Percentiles rank a stretch among this genome's conserved stretches.
Conservation (phyloP, 2,329 filamentous ascomycete genomes). For the Fusarium penzigii region DNA sequence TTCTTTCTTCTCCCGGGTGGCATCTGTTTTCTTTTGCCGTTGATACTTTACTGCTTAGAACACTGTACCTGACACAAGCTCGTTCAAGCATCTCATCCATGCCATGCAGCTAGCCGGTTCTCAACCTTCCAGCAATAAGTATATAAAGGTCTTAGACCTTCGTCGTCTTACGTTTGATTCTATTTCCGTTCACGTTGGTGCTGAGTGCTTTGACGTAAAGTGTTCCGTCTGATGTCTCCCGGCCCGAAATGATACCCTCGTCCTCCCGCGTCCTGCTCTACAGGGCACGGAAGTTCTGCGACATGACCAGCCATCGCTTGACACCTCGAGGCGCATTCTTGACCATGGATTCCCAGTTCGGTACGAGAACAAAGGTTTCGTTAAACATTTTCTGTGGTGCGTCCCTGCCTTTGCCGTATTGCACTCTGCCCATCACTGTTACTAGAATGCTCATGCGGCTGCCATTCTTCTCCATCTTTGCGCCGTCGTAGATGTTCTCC, state of each 20-base stretch:
- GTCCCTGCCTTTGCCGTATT: conserved; percentile 64
- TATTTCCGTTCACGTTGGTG: not conserved
- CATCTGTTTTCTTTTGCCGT: not conserved
- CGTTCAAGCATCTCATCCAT: too few relatives aligned
- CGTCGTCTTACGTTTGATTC: too few relatives aligned
- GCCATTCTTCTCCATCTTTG: conserved; percentile 50
- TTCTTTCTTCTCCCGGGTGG: not conserved
- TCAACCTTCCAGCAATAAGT: too few relatives aligned
- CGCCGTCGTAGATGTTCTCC: conserved; percentile 42
- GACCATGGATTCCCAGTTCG: conserved; percentile 64
- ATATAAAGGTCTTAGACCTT: too few relatives aligned
- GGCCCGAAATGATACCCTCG: conserved; percentile 3
- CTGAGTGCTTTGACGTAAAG: not conserved
- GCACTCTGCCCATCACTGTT: conserved; percentile 72
- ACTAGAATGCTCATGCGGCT: conserved; percentile 69
- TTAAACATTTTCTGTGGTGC: conserved; percentile 70
- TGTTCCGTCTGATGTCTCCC: not conserved
- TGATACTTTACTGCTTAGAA: not conserved
- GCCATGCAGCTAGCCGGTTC: too few relatives aligned
- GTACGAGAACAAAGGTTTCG: conserved; percentile 79
- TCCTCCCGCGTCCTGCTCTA: conserved; percentile 28
- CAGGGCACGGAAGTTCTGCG: conserved; percentile 68
- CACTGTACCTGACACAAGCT: too few relatives aligned
- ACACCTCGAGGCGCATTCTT: conserved; percentile 54
- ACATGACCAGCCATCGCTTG: conserved; percentile 67